Evolutionary conservation across 306 rosid species (phyloP), one percentile per base, ranked within the genome.

Genomic region (Rubus idaeus): DNA sequence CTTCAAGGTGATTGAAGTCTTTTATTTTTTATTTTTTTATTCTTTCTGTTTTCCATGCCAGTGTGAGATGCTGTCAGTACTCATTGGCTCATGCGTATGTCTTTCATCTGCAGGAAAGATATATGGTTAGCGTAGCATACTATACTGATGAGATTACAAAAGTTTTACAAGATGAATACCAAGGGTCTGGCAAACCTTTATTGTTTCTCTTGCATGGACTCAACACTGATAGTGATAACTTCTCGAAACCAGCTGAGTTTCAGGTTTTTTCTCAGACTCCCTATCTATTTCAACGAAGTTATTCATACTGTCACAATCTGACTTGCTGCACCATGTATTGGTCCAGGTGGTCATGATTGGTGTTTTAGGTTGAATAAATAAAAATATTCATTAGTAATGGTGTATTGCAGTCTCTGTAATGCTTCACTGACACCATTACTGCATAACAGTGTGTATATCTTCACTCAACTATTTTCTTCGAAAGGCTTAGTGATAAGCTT

Each of bases 161-260:
- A 50, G 87, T 90, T 72, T 77, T 91, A 81, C 89, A 83, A 55
- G 84, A 89, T 55, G 79, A 64, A 51, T 89, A 68, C 82, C 86
- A 70, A 78, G 89, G 86, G 58, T 71, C 81, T 13, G 86, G 86
- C 76, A 88, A 83, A 73, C 94, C 98, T 5, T 72, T 86, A 17
- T 80, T 94, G 79, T 90, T 83, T 87, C 97, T 94, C 68, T 84
- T 94, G 87, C 89, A 86, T 60, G 98, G 98, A 45, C 85, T 90
- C 71, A 91, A 91, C 82, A 89, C 98, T 0, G 97, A 94, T 46
- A 94, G 98, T 77, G 77, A 84, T 75, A 88, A 85, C 45, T 90
- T 74, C 73, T 81, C 96, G 37, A 83, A 61, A 73, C 97, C 97
- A 1, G 94, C 96, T 1, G 85, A 91, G 40, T 94, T 94, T 89